phyloP scores from a whole-genome alignment of 768 basidiomycete species.

The Pleurotus ostreatus region DNA sequence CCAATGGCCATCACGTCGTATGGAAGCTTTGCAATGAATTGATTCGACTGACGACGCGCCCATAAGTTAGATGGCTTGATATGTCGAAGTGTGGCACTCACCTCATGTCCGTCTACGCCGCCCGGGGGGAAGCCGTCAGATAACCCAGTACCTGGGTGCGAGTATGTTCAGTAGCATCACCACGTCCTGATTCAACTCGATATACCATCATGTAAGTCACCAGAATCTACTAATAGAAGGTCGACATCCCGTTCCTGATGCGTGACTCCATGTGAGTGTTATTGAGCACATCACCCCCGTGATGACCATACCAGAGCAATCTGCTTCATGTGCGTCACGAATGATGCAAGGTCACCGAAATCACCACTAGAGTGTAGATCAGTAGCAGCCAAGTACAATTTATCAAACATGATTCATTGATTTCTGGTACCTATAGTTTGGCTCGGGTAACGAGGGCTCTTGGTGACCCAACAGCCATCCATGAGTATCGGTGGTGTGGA shows the following conservation, averaged over 20 bases:
- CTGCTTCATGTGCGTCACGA: constrained; percentile 77
- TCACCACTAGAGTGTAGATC: constrained; percentile 24
- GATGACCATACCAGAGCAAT: constrained; percentile 50
- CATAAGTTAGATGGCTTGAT: too few species aligned
- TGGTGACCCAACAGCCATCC: constrained; percentile 84
- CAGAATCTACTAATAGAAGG: constrained; percentile 77
- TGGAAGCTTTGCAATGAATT: constrained; percentile 19
- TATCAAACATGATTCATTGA: background rate
- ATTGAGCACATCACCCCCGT: background rate
- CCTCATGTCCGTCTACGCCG: constrained; percentile 70
- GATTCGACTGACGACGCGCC: background rate
- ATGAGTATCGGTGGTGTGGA: constrained; percentile 71
- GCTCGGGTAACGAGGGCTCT: constrained; percentile 66
- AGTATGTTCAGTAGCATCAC: background rate
- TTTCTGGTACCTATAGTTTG: constrained; percentile 56
- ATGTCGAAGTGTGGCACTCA: constrained; percentile 21
- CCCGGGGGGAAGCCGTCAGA: constrained; percentile 72
- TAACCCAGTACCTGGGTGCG: constrained; percentile 59
- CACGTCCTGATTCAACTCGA: background rate
- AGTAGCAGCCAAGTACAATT: background rate
- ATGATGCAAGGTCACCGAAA: constrained; percentile 84
- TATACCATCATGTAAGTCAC: constrained; percentile 72
- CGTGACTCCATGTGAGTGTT: background rate
- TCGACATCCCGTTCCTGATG: constrained; percentile 67
- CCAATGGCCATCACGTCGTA: constrained; percentile 85